A percentile compares a stretch with the other conserved stretches of the same genome.
Conservation (phyloP, 176 grass and related monocot species). For the Luzula sylvatica region DNA sequence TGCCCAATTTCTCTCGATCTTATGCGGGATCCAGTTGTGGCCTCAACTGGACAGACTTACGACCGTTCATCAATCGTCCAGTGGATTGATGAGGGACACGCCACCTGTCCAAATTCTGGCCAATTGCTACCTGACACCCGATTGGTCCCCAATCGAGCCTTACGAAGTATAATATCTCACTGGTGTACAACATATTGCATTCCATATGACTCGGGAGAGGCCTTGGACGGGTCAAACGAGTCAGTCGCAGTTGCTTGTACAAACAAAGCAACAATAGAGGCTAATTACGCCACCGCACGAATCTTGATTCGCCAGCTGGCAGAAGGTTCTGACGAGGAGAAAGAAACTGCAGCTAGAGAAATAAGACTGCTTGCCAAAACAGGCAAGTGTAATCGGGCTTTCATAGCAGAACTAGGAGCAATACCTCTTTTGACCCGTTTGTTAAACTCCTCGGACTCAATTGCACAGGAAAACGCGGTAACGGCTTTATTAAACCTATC, state of each 20-base stretch:
- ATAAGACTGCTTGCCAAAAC: conserved; percentile 82
- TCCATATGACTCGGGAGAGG: conserved; percentile 56
- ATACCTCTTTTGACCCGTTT: conserved; percentile 58
- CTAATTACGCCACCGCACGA: conserved; percentile 51
- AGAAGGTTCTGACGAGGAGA: conserved; percentile 33
- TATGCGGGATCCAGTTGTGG: conserved; percentile 72
- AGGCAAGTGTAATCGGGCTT: conserved; percentile 61
- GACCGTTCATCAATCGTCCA: conserved; percentile 84
- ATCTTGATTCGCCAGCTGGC: conserved; percentile 56
- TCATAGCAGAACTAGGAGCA: conserved; percentile 70
- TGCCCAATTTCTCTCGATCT: conserved; percentile 92
- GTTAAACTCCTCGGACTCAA: conserved; percentile 39
- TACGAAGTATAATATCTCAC: conserved; percentile 74
- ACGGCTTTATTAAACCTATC: conserved; percentile 86
- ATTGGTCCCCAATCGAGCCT: conserved; percentile 46
- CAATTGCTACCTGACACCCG: conserved; percentile 41
- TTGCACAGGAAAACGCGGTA: conserved; percentile 89
- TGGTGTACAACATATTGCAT: conserved; percentile 65
- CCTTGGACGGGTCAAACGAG: conserved; percentile 44
- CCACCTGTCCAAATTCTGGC: conserved; percentile 82
- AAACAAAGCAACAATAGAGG: conserved; percentile 53
- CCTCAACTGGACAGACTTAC: conserved; percentile 82
- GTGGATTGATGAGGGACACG: conserved; percentile 90
- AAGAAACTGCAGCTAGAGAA: conserved; percentile 50
- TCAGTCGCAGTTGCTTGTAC: conserved; percentile 41